A percentile compares a stretch with the other conserved stretches of the same genome.
phyloP scores from a whole-genome alignment of 2,329 filamentous ascomycete genomes.

The Colletotrichum sublineola region DNA sequence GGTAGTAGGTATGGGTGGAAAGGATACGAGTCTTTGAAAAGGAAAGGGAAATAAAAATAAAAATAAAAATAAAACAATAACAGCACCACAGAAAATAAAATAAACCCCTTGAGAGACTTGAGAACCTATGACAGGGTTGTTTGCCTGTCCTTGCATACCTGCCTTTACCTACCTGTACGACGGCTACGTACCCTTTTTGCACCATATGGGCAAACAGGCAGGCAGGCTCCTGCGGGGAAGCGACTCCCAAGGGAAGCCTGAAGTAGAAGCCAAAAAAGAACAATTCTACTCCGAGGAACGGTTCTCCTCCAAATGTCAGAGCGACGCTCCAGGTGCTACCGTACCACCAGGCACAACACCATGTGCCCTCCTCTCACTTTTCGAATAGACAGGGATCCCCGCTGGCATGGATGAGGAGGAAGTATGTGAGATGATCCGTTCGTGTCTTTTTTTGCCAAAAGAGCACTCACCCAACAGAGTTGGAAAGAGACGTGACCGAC shows the following conservation, averaged over 20 bases:
- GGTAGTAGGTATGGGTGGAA: neutral
- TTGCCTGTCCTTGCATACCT: neutral
- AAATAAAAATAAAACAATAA: slow-evolving; percentile 18
- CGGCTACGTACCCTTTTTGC: slow-evolving; percentile 22
- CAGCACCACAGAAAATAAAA: neutral
- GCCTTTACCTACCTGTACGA: neutral
- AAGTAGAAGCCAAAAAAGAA: slow-evolving; percentile 40
- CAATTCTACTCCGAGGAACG: slow-evolving; percentile 39
- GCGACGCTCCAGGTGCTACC: slow-evolving; percentile 16
- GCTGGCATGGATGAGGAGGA: slow-evolving; percentile 39
- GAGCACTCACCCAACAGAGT: neutral
- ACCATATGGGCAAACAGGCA: slow-evolving; percentile 15
- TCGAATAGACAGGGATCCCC: slow-evolving; percentile 33
- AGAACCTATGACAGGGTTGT: slow-evolving; percentile 12
- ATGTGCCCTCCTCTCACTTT: slow-evolving; percentile 31
- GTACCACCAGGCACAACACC: slow-evolving; percentile 35
- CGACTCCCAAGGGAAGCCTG: slow-evolving; percentile 32
- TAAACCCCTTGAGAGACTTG: slow-evolving; percentile 32
- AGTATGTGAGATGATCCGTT: slow-evolving; percentile 17
- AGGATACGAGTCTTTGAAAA: neutral
- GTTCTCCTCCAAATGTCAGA: slow-evolving; percentile 6
- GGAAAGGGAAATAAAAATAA: neutral
- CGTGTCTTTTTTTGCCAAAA: neutral
- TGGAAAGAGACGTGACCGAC: neutral
- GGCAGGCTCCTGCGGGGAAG: neutral